phyloP scores from a whole-genome alignment of 2,329 filamentous ascomycete species.

The Colletotrichum australisinense region DNA sequence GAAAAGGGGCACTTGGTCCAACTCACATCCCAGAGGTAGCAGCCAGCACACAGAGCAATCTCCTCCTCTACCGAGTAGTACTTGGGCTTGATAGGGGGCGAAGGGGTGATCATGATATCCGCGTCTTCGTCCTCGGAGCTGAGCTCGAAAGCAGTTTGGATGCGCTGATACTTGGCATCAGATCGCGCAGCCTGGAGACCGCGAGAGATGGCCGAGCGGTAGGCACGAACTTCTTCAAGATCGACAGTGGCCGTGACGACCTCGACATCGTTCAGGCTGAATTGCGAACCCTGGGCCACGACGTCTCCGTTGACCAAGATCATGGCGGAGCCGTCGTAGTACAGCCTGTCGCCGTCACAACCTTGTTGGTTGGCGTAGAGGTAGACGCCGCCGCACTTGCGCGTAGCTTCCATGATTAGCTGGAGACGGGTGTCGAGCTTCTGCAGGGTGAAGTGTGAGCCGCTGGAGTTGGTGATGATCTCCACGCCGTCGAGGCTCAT shows the following conservation, averaged over 20 bases:
- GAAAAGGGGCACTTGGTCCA: neutral
- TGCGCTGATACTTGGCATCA: slow-evolving; percentile 56
- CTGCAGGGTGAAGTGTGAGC: slow-evolving; percentile 69
- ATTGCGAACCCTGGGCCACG: slow-evolving; percentile 50
- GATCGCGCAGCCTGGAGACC: slow-evolving; percentile 66
- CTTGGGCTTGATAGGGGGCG: slow-evolving; percentile 56
- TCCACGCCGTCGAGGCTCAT: slow-evolving; percentile 68
- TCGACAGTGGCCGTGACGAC: slow-evolving; percentile 75
- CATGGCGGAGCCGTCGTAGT: slow-evolving; percentile 65
- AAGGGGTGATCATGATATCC: slow-evolving; percentile 51
- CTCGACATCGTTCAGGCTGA: slow-evolving; percentile 71
- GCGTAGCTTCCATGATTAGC: slow-evolving; percentile 74
- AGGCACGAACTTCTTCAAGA: slow-evolving; percentile 76
- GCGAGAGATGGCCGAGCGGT: slow-evolving; percentile 66
- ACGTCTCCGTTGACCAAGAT: slow-evolving; percentile 73
- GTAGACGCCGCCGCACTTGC: slow-evolving; percentile 54
- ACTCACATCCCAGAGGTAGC: slow-evolving; percentile 70
- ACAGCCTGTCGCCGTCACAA: slow-evolving; percentile 68
- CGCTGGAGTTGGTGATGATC: slow-evolving; percentile 77
- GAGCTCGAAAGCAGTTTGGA: slow-evolving; percentile 50
- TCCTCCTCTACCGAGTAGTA: slow-evolving; percentile 74
- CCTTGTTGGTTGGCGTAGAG: slow-evolving; percentile 66
- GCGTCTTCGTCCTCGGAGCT: slow-evolving; percentile 53
- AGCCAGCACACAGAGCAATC: slow-evolving; percentile 72
- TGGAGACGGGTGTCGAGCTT: slow-evolving; percentile 74